Percentiles rank a stretch among this genome's conserved stretches.
phyloP scores from a whole-genome alignment of 164 flowering plant species.

The Magnolia sinica region DNA sequence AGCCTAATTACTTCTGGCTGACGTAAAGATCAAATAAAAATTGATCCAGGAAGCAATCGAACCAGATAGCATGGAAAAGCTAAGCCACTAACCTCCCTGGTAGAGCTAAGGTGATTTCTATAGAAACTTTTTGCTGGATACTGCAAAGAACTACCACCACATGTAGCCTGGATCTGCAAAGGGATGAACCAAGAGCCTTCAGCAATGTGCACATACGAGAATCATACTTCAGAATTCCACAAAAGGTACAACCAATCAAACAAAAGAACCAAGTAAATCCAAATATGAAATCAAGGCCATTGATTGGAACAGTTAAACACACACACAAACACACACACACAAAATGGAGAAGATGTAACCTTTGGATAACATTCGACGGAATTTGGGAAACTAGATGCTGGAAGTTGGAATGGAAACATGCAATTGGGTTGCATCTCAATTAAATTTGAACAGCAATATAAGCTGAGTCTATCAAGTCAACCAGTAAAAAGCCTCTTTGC shows the following conservation, averaged over 20 bases:
- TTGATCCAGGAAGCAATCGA: no score
- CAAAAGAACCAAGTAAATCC: no score
- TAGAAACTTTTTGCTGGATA: neutral
- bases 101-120: neutral
- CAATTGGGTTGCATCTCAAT: neutral
- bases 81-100: no score
- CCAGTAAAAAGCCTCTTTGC: conserved; percentile 5
- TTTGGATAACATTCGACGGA: neutral
- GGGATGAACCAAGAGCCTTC: neutral
- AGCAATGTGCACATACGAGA: neutral
- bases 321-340: neutral
- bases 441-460: neutral
- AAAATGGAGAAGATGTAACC: neutral
- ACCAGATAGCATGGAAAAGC: no score
- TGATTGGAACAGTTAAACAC: neutral
- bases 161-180: neutral
- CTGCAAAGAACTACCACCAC: neutral
- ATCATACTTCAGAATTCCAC: neutral
- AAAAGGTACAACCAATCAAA: no score
- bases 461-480: neutral
- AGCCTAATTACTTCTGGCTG: no score
- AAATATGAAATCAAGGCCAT: neutral
- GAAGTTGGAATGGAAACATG: neutral
- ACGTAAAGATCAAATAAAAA: no score
- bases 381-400: neutral